Percentiles rank a stretch among this genome's conserved stretches.
phyloP scores from a whole-genome alignment of 345 rosid species.

The Erysimum cheiranthoides region DNA sequence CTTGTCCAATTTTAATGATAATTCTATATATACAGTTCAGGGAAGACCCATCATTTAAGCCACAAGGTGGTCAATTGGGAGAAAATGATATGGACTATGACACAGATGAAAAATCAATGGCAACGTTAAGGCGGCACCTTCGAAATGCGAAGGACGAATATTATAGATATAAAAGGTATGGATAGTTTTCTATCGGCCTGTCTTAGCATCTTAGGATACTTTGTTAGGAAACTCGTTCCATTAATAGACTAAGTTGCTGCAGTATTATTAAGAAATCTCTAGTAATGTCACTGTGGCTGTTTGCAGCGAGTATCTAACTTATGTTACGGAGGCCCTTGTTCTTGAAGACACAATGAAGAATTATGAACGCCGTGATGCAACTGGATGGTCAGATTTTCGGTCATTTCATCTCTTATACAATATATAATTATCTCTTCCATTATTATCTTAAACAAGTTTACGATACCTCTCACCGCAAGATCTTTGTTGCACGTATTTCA shows the following conservation, averaged over 20 bases:
- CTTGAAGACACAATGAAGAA: slow-evolving; percentile 95
- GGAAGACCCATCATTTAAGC: slow-evolving; percentile 94
- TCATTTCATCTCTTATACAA: slow-evolving; percentile 18
- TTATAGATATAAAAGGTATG: slow-evolving; percentile 93
- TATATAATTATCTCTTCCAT: slow-evolving; percentile 22
- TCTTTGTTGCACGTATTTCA: slow-evolving; percentile 43
- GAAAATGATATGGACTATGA: slow-evolving; percentile 99
- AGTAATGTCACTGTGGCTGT: slow-evolving; percentile 20
- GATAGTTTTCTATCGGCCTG: slow-evolving; percentile 10
- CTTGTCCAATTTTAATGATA: slow-evolving; percentile 29
- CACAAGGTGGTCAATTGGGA: slow-evolving; percentile 96
- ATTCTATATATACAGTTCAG: slow-evolving; percentile 60
- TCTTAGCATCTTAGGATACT: slow-evolving; percentile 2
- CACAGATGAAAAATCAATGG: slow-evolving; percentile 99
- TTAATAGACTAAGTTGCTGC: slow-evolving; percentile 11
- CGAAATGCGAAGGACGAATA: slow-evolving; percentile 91
- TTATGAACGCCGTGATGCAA: slow-evolving; percentile 76
- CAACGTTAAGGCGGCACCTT: slow-evolving; percentile 95
- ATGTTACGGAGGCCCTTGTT: slow-evolving; percentile 81
- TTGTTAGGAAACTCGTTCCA: not conserved
- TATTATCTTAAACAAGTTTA: slow-evolving; percentile 1
- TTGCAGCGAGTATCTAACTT: slow-evolving; percentile 87
- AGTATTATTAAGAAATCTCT: not conserved
- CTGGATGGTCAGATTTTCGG: slow-evolving; percentile 80
- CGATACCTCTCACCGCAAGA: slow-evolving; percentile 24